Conservation (phyloP, 2,329 filamentous ascomycete species). For the Leptographium procerum region DNA sequence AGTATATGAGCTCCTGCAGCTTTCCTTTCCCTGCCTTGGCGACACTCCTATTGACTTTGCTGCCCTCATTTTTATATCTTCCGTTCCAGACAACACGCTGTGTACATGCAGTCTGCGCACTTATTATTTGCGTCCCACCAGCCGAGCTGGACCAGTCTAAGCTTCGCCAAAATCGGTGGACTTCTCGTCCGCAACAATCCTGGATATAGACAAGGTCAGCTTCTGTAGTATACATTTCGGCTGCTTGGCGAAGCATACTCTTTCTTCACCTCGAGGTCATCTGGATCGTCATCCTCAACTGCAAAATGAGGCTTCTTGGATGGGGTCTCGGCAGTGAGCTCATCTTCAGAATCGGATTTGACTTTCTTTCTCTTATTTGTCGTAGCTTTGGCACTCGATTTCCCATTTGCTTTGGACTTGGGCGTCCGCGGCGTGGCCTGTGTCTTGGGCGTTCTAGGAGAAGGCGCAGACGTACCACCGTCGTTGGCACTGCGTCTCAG, state of each 20-base stretch:
- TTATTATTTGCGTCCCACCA: too few species aligned
- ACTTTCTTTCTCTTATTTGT: neutral
- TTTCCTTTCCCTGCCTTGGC: neutral
- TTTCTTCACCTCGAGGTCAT: slow-evolving; percentile 1
- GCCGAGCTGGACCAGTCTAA: neutral
- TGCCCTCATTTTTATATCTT: neutral
- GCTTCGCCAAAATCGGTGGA: neutral
- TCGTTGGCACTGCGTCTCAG: slow-evolving; percentile 18
- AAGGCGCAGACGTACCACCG: neutral
- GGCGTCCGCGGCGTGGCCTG: slow-evolving; percentile 11
- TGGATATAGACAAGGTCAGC: neutral
- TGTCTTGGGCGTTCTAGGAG: neutral
- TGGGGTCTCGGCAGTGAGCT: neutral
- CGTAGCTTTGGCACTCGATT: neutral
- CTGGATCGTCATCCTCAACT: neutral
- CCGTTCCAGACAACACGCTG: neutral
- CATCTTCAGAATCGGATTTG: slow-evolving; percentile 4
- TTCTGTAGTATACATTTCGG: neutral
- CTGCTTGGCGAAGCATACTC: slow-evolving; percentile 4
- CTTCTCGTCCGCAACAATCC: neutral
- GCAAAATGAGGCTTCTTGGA: slow-evolving; percentile 10
- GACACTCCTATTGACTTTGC: neutral
- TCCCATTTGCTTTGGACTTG: slow-evolving; percentile 2
- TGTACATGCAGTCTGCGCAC: neutral
- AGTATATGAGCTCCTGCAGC: neutral